Base-by-base conservation (phyloP, 2,329 filamentous ascomycete species). In the Hypoxylon sp. region DNA sequence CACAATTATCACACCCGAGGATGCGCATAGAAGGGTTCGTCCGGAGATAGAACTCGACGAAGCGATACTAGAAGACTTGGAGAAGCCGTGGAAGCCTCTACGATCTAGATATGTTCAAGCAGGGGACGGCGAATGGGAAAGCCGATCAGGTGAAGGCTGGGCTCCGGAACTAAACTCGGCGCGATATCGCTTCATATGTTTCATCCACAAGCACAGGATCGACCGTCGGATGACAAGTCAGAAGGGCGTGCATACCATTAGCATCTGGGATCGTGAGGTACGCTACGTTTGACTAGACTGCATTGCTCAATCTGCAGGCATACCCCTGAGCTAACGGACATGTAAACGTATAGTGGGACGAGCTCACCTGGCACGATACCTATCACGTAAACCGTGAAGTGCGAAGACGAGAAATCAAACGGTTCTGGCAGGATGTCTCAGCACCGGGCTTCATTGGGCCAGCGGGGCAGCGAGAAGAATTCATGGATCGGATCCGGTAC, bases 231-330 rank as follows among this genome's bases (percentile, higher is more conserved):
- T 33, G 1, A 63, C 50, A 6, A 3, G 8, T 4, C 67, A 71
- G 47, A 71, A 69, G 39, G 29, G 59, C 19, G 64, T 73, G 26
- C 68, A 67, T 48, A 75, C 72, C 1, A 72, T 74, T 19, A 74
- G 73, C 37, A 72, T 75, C 55, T 74, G 68, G 67, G 73, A 74
- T 44, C 69, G 73, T 11, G 69, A 75, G 71, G 72, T 73, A 58
- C 48, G 69, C 14, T 31, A 14, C 24, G 26, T 50, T 24, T 29
- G 5, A 31, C n/a, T 35, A 11, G n/a, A 44, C 14, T 31, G 6
- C 46, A 6, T n/a, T 3, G 10, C 5, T 10, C 6, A 13, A 17
- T 3, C 17, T 3, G 2, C 11, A 14, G 8, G 5, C n/a, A 9
- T 19, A 5, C 5, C 14, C 24, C 6, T n/a, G 3, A 24, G 31